A percentile compares a stretch with the other conserved stretches of the same genome.
phyloP scores from a whole-genome alignment of 176 grass and related monocot species.

The Coix lacrymajobi region DNA sequence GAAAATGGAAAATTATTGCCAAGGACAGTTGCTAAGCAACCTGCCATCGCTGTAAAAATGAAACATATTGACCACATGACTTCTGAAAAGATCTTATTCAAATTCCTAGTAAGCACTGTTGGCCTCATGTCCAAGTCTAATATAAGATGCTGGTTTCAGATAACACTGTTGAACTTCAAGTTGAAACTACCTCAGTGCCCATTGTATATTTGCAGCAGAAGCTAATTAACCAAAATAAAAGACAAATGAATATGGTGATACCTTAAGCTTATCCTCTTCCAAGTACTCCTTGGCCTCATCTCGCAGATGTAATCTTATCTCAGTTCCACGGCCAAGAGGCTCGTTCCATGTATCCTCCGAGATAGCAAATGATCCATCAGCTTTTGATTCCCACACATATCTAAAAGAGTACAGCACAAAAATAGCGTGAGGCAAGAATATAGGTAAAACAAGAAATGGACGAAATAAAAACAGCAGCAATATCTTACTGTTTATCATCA shows the following conservation, averaged over 20 bases:
- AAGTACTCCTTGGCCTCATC: conserved; percentile 95
- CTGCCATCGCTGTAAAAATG: not conserved
- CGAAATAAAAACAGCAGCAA: not conserved
- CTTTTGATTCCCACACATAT: conserved; percentile 95
- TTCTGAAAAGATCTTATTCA: not conserved
- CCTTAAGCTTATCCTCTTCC: conserved; percentile 94
- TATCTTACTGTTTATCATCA: conserved; percentile 91
- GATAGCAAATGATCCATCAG: conserved; percentile 90
- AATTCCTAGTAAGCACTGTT: not conserved
- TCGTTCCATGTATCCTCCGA: conserved; percentile 97
- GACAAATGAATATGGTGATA: conserved; percentile 15
- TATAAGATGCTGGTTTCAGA: not conserved
- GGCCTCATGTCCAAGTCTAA: not conserved
- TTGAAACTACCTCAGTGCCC: not conserved
- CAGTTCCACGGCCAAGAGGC: conserved; percentile 91
- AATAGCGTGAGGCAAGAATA: not conserved
- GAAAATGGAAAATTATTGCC: not conserved
- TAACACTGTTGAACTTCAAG: not conserved
- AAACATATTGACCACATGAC: not conserved
- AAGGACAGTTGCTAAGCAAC: not conserved
- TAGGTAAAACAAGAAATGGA: not conserved
- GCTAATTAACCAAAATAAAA: not conserved
- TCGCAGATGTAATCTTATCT: conserved; percentile 89
- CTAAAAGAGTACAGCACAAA: conserved; percentile 25
- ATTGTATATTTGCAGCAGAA: not conserved